phyloP scores from a whole-genome alignment of 495 filamentous ascomycete species.

The Penicillium maclennaniae region DNA sequence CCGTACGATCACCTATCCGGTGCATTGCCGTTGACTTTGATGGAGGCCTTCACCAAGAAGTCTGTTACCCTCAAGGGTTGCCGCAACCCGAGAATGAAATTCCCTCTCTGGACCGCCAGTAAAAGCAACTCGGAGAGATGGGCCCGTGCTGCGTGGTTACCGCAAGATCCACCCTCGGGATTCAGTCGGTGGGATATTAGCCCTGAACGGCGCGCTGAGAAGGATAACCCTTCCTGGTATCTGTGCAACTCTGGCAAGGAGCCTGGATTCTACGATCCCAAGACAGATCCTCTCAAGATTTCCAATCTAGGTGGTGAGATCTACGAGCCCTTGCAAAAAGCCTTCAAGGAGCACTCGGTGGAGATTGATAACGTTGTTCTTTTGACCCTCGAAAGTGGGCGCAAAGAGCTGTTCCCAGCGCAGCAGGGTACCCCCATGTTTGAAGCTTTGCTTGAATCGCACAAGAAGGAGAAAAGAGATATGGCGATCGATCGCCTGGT shows the following conservation, averaged over 20 bases:
- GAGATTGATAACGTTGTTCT: slow-evolving; percentile 42
- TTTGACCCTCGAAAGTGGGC: slow-evolving; percentile 43
- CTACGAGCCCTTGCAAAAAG: slow-evolving; percentile 28
- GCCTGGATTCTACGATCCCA: slow-evolving; percentile 33
- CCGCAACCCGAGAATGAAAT: slow-evolving; percentile 17
- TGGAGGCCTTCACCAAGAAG: slow-evolving; percentile 27
- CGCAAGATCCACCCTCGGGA: slow-evolving; percentile 21
- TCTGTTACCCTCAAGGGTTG: slow-evolving; percentile 19
- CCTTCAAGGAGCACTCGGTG: slow-evolving; percentile 27
- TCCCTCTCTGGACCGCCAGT: slow-evolving; percentile 19
- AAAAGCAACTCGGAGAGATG: slow-evolving; percentile 11
- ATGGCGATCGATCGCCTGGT: slow-evolving; percentile 29
- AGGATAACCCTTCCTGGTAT: slow-evolving; percentile 19
- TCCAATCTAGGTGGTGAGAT: slow-evolving; percentile 38
- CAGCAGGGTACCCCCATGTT: slow-evolving; percentile 39
- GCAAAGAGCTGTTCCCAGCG: slow-evolving; percentile 46
- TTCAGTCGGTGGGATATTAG: slow-evolving; percentile 28
- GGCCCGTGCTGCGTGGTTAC: slow-evolving; percentile 28
- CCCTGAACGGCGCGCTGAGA: slow-evolving; percentile 13
- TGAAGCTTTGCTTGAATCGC: slow-evolving; percentile 32
- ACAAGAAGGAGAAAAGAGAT: slow-evolving; percentile 14
- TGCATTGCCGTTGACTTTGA: slow-evolving; percentile 28
- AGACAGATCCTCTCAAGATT: slow-evolving; percentile 40
- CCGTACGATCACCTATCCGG: slow-evolving; percentile 34
- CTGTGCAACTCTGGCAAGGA: slow-evolving; percentile 14